phyloP scores from a whole-genome alignment of 2,329 filamentous ascomycete species.

The Lasiodiplodia gonubiensis region DNA sequence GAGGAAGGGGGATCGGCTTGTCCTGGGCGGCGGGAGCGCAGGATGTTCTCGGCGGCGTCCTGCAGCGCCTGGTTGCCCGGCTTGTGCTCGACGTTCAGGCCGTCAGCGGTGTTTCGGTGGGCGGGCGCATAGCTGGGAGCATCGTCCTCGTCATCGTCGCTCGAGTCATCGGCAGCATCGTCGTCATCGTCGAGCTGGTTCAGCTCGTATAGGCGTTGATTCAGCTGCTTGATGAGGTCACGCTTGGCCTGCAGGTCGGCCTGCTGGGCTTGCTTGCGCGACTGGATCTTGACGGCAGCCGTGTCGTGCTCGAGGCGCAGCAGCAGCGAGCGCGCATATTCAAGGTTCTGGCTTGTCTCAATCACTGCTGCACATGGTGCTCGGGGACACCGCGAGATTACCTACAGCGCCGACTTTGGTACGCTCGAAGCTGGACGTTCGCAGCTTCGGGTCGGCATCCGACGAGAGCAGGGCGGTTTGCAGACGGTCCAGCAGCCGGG shows the following conservation, averaged over 20 bases:
- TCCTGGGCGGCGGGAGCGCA: conserved; percentile 38
- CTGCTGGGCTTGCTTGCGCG: conserved; percentile 66
- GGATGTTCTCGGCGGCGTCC: conserved; percentile 42
- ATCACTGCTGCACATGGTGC: neutral
- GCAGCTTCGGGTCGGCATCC: conserved; percentile 63
- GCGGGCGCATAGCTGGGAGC: conserved; percentile 51
- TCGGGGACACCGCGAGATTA: conserved; percentile 26
- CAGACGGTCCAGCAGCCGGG: conserved; percentile 68
- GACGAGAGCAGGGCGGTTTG: conserved; percentile 69
- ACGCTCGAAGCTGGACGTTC: conserved; percentile 70
- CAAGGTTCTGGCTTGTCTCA: conserved; percentile 63
- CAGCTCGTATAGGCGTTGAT: conserved; percentile 70
- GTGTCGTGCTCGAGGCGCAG: conserved; percentile 74
- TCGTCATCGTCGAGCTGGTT: conserved; percentile 61
- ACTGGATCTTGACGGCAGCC: conserved; percentile 62
- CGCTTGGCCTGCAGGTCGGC: conserved; percentile 68
- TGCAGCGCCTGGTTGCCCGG: conserved; percentile 41
- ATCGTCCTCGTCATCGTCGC: conserved; percentile 51
- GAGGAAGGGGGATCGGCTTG: conserved; percentile 28
- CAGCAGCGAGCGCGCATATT: conserved; percentile 72
- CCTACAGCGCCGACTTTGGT: conserved; percentile 62
- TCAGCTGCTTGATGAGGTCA: conserved; percentile 68
- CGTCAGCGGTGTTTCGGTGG: conserved; percentile 37
- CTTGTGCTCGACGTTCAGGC: conserved; percentile 40
- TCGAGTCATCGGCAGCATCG: conserved; percentile 44